These are phyloP conservation scores for Cercospora brassicicola DNA, from an alignment of 2,329 filamentous ascomycete genomes.

Conservation along the genomic window DNA sequence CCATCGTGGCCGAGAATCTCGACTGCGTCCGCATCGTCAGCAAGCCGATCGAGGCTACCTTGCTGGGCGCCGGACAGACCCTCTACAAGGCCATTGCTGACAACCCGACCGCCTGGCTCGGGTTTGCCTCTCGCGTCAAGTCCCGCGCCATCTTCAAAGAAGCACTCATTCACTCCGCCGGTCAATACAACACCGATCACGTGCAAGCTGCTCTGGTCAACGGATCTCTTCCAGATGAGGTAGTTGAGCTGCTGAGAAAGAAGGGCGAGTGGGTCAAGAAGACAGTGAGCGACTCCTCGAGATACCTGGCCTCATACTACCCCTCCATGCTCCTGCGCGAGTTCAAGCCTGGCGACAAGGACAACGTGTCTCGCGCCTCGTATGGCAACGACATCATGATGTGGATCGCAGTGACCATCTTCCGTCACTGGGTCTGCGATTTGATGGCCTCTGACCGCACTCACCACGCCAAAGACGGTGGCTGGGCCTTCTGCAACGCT, in stretches of 20 bases:
- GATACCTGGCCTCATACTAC: slow-evolving; percentile 41
- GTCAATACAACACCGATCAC: slow-evolving; percentile 41
- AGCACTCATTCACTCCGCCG: slow-evolving; percentile 48
- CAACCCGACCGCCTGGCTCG: slow-evolving; percentile 49
- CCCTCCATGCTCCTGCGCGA: slow-evolving; percentile 33
- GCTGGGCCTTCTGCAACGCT: slow-evolving; percentile 47
- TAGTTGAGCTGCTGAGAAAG: slow-evolving; percentile 36
- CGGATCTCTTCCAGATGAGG: slow-evolving; percentile 25
- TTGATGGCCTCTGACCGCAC: slow-evolving; percentile 44
- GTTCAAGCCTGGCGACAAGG: slow-evolving; percentile 33
- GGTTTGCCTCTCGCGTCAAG: slow-evolving; percentile 48
- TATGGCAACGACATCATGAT: slow-evolving; percentile 53
- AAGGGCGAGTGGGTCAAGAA: slow-evolving; percentile 34
- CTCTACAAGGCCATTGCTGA: slow-evolving; percentile 49
- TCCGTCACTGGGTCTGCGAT: slow-evolving; percentile 51
- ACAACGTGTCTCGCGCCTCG: slow-evolving; percentile 43
- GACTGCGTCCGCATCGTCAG: slow-evolving; percentile 45
- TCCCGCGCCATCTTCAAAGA: slow-evolving; percentile 50
- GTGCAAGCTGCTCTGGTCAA: slow-evolving; percentile 30
- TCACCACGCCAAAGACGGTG: slow-evolving; percentile 46
- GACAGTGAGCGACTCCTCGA: slow-evolving; percentile 33
- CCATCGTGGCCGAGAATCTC: slow-evolving; percentile 51
- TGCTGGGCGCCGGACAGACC: slow-evolving; percentile 50
- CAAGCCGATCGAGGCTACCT: slow-evolving; percentile 49
- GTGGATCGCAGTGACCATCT: slow-evolving; percentile 52